A percentile compares a stretch with the other conserved stretches of the same genome.
phyloP scores from a whole-genome alignment of 495 filamentous ascomycete species.

The Zalerion maritima region DNA sequence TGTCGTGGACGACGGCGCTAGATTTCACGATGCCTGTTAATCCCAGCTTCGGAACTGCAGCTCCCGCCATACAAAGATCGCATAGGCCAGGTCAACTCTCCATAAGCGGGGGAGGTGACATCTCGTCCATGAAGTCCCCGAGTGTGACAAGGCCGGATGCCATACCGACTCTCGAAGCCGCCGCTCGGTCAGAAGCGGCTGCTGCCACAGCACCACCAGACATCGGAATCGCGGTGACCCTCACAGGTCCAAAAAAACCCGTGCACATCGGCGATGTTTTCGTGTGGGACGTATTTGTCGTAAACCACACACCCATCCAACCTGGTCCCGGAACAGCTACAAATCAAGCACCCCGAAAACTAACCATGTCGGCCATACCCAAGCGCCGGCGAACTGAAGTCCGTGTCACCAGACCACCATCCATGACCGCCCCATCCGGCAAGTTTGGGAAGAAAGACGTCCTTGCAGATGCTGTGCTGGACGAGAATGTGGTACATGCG shows the following conservation, averaged over 20 bases:
- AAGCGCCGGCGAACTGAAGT: slow-evolving; percentile 56
- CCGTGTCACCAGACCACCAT: slow-evolving; percentile 41
- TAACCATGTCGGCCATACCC: slow-evolving; percentile 66
- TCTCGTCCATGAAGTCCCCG: slow-evolving; percentile 27
- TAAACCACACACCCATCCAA: slow-evolving; percentile 52
- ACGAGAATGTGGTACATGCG: slow-evolving; percentile 71
- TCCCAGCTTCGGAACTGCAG: slow-evolving; percentile 33
- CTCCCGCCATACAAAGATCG: slow-evolving; percentile 49
- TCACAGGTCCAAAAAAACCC: slow-evolving; percentile 39
- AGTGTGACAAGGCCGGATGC: slow-evolving; percentile 35
- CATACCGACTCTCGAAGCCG: slow-evolving; percentile 36
- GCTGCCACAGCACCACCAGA: slow-evolving; percentile 35
- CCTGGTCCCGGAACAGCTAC: slow-evolving; percentile 7
- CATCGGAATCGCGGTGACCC: slow-evolving; percentile 62
- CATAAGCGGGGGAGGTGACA: slow-evolving; percentile 29
- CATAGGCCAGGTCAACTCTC: slow-evolving; percentile 48
- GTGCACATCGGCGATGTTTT: slow-evolving; percentile 59
- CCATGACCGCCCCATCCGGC: slow-evolving; percentile 17
- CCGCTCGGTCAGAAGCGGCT: slow-evolving; percentile 31
- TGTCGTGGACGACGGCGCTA: slow-evolving; percentile 69
- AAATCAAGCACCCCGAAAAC: slow-evolving; percentile 42
- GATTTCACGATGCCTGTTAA: slow-evolving; percentile 65
- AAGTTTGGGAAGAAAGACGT: slow-evolving; percentile 21
- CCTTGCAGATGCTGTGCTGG: slow-evolving; percentile 64
- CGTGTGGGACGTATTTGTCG: slow-evolving; percentile 75